Base-by-base conservation (phyloP, 768 basidiomycete species). In the Lyophyllum shimeji region DNA sequence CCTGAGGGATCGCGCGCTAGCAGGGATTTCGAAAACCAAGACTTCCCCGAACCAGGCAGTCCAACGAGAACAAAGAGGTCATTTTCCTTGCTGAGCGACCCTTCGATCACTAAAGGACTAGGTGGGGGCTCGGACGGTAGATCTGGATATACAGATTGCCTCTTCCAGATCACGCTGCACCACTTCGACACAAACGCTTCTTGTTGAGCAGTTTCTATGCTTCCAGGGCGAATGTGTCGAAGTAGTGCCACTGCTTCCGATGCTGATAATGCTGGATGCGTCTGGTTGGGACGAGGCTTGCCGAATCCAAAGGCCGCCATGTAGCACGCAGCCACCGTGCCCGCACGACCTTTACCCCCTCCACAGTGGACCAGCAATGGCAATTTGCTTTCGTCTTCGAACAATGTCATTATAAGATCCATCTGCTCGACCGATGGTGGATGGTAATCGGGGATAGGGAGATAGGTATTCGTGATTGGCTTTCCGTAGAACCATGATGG, bases 281-380 rank as follows among this genome's bases (percentile, higher is more conserved):
- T 71, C 59, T 74, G 75, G 24, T 64, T 46, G n/a, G 63, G 59
- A n/a, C 65, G 61, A n/a, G 79, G 78, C 31, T 67, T 70, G 13
- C 66, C 65, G 66, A 84, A 85, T 1, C 84, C 83, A 62, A 75
- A 82, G 0, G 83, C 82, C 24, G 76, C 76, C 46, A 87, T 70
- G 59, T 83, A 84, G 58, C 83, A 84, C 0, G 84, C 85, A 5
- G 80, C 78, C 0, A 85, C 81, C 1, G 82, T 84, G 15, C 85
- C 84, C 21, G 84, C 83, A 9, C 83, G 76, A 0, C 84, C 84
- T 58, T 83, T 84, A 2, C 84, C 85, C 6, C 83, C 84, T 3
- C 82, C 84, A 61, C 84, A 86, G 57, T 86, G 84, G 2, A 86
- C 69, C 13, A 86, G 68, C 7, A 83, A 59, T 0, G 84, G 82